Conservation (phyloP, 495 filamentous ascomycete genomes). For the Aspergillus asperescens region DNA sequence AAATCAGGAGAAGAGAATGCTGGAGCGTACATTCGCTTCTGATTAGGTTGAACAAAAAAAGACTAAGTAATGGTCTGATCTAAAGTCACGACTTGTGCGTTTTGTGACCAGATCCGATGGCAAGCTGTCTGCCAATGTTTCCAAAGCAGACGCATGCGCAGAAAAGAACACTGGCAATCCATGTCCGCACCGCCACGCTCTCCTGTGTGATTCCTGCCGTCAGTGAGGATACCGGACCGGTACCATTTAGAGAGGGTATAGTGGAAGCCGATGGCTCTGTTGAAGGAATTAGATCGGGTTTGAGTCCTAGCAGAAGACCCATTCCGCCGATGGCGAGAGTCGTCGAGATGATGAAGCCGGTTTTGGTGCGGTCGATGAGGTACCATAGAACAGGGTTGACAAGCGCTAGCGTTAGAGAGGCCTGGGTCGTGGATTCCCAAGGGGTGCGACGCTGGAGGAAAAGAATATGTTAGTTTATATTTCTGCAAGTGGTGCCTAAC, state of each 20-base stretch:
- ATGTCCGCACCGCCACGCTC: conserved; percentile 71
- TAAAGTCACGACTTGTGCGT: conserved; percentile 16
- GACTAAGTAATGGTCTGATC: not conserved
- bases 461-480: conserved; percentile 18
- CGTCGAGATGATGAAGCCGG: conserved; percentile 72
- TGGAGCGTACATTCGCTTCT: not conserved
- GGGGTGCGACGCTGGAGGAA: conserved; percentile 66
- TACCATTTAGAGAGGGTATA: conserved; percentile 26
- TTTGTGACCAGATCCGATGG: conserved; percentile 35
- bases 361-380: conserved; percentile 80
- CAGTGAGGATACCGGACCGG: conserved; percentile 38
- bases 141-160: conserved; percentile 94
- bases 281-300: conserved; percentile 67
- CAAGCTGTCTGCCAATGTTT: conserved; percentile 82
- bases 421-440: conserved; percentile 91
- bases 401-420: conserved; percentile 83
- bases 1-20: not conserved
- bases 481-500: not conserved
- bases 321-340: conserved; percentile 70
- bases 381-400: conserved; percentile 96
- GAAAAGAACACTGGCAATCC: conserved; percentile 89
- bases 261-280: conserved; percentile 41
- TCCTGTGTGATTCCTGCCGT: conserved; percentile 62
- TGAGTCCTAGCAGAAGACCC: conserved; percentile 61
- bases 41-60: not conserved